Percentiles rank a stretch among this genome's conserved stretches.
Evolutionary conservation across 495 filamentous ascomycete species (phyloP).

Genomic region (Aspergillus affinis): DNA sequence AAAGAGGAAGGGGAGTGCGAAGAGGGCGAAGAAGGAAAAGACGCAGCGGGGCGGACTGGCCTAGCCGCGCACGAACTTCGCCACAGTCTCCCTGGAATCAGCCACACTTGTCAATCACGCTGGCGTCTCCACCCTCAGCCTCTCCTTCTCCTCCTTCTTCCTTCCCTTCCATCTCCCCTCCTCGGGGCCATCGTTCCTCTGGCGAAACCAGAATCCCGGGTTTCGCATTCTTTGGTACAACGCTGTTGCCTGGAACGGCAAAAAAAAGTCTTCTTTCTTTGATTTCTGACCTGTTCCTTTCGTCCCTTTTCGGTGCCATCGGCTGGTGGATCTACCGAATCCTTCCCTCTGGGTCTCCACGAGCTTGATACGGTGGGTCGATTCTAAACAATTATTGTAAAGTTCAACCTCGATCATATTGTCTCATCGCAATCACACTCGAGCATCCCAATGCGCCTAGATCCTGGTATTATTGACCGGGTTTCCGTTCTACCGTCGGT

Average conservation of each 20-base stretch:
- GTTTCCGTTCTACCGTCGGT: not conserved
- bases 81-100: not conserved
- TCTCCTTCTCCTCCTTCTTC: not conserved
- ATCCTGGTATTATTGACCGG: not conserved
- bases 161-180: too few species aligned
- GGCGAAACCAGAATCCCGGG: too few species aligned
- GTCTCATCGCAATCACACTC: too few species aligned
- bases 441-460: not conserved
- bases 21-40: not conserved
- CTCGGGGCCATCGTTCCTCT: too few species aligned
- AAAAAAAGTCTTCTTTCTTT: not conserved
- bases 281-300: not conserved
- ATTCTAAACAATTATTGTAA: not conserved
- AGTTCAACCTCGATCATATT: not conserved
- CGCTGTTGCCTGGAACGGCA: not conserved
- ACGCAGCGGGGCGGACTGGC: too few species aligned
- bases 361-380: not conserved
- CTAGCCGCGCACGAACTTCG: not conserved
- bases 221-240: too few species aligned
- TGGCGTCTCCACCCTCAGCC: not conserved
- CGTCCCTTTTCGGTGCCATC: not conserved
- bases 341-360: too few species aligned
- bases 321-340: not conserved
- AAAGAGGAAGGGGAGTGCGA: not conserved
- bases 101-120: not conserved